Base-by-base conservation (phyloP, 495 filamentous ascomycete genomes). In the Penicillium turbatum region DNA sequence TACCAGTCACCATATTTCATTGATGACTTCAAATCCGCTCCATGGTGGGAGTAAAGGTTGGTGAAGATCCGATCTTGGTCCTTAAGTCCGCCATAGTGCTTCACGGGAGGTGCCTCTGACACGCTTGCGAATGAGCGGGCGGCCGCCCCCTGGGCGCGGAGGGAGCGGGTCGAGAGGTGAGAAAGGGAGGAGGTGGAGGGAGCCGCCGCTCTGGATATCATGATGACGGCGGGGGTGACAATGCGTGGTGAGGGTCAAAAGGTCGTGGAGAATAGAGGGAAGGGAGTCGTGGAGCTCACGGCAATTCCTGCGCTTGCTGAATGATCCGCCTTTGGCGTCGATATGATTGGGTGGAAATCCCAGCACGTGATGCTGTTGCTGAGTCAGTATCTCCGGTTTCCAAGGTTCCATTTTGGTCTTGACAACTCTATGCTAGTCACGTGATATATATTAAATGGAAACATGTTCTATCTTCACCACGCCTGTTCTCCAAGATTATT, bases 1-100 rank as follows among this genome's bases (percentile, higher is more conserved):
- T 98, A 82, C 93, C 93, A 98, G 72, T 98, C 95, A 62, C 93
- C 93, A 79, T 92, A 95, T 76, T 95, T 96, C 89, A 87, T 90
- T n/a, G 93, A 90, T 55, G 80, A 86, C 79, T 92, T 90, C 51
- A 98, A 73, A 76, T 97, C 92, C 39, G 88, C 78, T 27, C 89
- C 89, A 80, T 88, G 91, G 63, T 93, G 90, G 55, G 87, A 84
- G 76, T 97, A 98, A 17, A 98, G 84, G 75, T 98, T 98, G 74
- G 92, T 91, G 75, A 98, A 98, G 76, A 98, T 98, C 60, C 93
- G 83, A 67, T 98, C 93, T 77, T 97, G 90, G 71, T 98, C 93
- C 68, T 81, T 83, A 48, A 98, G 79, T 45, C 89, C 89, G 64
- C 93, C 91, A 75, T 90, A 88, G 54, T 80, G 76, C 55, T 78